Evolutionary conservation across 2,329 filamentous ascomycete genomes (phyloP), one percentile per base, ranked within the genome.

Genomic region (Aureobasidium lini): DNA sequence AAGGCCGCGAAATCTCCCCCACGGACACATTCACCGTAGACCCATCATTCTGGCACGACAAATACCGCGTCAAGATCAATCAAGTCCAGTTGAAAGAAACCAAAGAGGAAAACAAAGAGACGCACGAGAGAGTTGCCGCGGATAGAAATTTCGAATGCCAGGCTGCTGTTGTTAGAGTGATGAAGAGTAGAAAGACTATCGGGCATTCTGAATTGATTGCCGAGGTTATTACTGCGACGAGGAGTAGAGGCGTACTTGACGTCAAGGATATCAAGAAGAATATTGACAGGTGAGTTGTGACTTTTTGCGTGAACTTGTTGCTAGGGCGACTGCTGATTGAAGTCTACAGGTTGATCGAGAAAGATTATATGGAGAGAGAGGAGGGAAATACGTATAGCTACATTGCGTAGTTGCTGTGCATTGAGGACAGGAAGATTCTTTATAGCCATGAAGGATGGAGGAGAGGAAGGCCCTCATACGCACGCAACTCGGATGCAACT

Each of bases 61-160:
- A 94, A 73, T 88, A 89, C 73, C 85, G 91, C 60, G 86, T 99
- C 76, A 99, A 99, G 78, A 96, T 99, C 78, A 99, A 97, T 76
- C 93, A 96, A 75, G 94, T 99, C 66, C 94, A 99, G 75, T 82
- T 96, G 53, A 95, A 94, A 75, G 94, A 99, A 76, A 97, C 94
- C 0, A 89, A 88, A 67, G 88, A 93, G 69, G 94, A 99, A 75
- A 96, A 96, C 75, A 89, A 91, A 73, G 90, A 88, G 67, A 97
- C 92, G 1, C 91, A 97, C 73, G 88, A 96, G 73, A 84, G 90
- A 44, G 90, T 99, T 4, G 87, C 86, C 0, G 88, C 89, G 56
- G 94, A 99, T 70, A 80, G 94, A 53, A 90, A 96, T 69, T 96
- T 95, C 68, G 95, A 99, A 76, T 96, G 92, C 0, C 94, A 99